phyloP scores from a whole-genome alignment of 2,329 filamentous ascomycete genomes.

The Microsporum audouinii region DNA sequence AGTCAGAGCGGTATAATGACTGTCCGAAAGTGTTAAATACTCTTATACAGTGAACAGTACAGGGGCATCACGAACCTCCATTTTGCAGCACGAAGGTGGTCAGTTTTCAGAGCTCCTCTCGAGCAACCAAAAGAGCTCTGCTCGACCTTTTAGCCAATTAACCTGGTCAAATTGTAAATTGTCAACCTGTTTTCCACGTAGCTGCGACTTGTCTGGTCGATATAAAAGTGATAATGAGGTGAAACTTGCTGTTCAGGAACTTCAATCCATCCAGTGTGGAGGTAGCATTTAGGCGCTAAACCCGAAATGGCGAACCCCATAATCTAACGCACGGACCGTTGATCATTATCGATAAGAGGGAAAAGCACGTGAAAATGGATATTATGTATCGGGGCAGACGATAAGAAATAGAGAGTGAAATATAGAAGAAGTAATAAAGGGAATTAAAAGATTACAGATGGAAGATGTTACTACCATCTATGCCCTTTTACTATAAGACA shows the following conservation, averaged over 20 bases:
- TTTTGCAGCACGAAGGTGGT: background rate
- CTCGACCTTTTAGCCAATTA: background rate
- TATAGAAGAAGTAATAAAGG: background rate
- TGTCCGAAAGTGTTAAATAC: background rate
- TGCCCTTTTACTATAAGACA: background rate
- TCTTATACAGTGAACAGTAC: background rate
- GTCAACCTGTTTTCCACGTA: background rate
- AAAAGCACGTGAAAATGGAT: background rate
- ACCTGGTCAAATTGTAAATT: background rate
- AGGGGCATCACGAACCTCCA: background rate
- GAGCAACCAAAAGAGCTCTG: background rate
- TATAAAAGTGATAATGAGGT: background rate
- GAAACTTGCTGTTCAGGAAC: background rate
- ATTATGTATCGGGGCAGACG: background rate
- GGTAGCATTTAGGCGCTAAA: background rate
- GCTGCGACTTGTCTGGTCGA: background rate
- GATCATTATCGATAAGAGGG: background rate
- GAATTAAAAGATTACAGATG: background rate
- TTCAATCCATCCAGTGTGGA: background rate
- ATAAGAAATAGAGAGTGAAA: background rate
- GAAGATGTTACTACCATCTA: background rate
- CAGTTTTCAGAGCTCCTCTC: background rate
- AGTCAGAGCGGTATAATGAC: constrained; percentile 18
- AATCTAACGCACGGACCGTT: background rate
- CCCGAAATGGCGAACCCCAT: background rate